Evolutionary conservation across 805 yeast species (phyloP).

Genomic region (Saccharomycopsis oosterbeekiorum): DNA sequence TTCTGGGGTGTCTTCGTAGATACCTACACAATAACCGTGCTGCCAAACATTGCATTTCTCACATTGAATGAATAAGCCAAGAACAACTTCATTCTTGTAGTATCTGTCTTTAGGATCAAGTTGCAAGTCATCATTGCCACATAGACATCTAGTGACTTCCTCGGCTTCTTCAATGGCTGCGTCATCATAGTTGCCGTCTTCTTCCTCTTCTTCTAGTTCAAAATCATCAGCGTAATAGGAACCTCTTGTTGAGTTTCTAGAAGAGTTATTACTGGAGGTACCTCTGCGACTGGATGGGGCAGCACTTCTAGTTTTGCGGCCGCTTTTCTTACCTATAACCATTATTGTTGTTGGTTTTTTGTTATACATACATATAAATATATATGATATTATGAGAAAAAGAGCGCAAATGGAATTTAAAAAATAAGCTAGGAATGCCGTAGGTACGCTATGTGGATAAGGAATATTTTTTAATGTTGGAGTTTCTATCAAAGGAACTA

Average conservation of each 20-base stretch:
- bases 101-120: conserved; percentile 35
- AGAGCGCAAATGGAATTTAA: too few species aligned
- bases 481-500: too few species aligned
- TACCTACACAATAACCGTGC: conserved; percentile 92
- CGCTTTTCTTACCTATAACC: not conserved
- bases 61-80: conserved; percentile 71
- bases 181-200: conserved; percentile 4
- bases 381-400: too few species aligned
- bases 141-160: conserved; percentile 34
- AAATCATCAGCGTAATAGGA: conserved; percentile 1
- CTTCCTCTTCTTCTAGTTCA: conserved; percentile 3
- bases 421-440: too few species aligned
- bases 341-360: not conserved
- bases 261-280: not conserved
- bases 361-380: too few species aligned
- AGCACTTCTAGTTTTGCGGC: not conserved
- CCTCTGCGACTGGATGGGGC: not conserved
- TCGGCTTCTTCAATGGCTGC: conserved; percentile 20
- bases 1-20: conserved; percentile 75
- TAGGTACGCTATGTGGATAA: too few species aligned
- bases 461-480: too few species aligned
- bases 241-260: not conserved
- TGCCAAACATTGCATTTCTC: conserved; percentile 95
- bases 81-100: conserved; percentile 31
- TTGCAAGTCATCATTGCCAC: conserved; percentile 26